phyloP scores from a whole-genome alignment of 139 green algal species.

The Nannochloris sp. region DNA sequence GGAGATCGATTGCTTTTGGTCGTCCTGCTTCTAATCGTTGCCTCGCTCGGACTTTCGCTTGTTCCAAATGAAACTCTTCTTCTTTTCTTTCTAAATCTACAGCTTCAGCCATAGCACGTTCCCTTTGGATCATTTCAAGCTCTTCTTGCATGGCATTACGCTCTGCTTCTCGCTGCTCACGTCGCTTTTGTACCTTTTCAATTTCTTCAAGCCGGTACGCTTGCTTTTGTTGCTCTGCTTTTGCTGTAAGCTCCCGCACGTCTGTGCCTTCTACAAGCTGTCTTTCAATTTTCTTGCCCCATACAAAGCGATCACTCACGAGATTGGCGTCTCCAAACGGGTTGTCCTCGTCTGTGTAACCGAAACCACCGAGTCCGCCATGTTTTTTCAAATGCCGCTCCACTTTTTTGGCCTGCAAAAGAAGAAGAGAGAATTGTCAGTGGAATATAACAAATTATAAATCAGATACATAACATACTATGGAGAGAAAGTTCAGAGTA shows the following conservation, averaged over 20 bases:
- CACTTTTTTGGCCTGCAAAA: constrained; percentile 45
- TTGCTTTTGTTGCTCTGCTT: constrained; percentile 45
- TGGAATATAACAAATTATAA: not conserved
- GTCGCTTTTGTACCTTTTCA: constrained; percentile 83
- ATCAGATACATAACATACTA: not conserved
- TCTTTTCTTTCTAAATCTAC: constrained; percentile 77
- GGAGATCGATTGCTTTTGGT: constrained; percentile 49
- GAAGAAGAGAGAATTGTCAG: not conserved
- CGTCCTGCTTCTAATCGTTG: constrained; percentile 45
- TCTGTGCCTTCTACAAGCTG: constrained; percentile 48
- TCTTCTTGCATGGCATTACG: constrained; percentile 76
- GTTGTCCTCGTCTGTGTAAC: constrained; percentile 69
- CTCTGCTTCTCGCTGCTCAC: constrained; percentile 76
- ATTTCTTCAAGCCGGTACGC: constrained; percentile 71
- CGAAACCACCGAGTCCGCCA: constrained; percentile 2
- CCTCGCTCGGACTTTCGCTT: constrained; percentile 36
- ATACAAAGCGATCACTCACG: constrained; percentile 76
- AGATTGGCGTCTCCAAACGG: constrained; percentile 67
- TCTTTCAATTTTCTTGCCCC: constrained; percentile 92
- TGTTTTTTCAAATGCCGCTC: constrained; percentile 55
- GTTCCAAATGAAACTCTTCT: constrained; percentile 58
- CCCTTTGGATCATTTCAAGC: constrained; percentile 65
- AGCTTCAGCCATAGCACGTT: constrained; percentile 62
- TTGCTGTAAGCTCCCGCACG: constrained; percentile 50
- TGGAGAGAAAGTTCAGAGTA: not conserved